Evolutionary conservation across 768 basidiomycete genomes (phyloP), one percentile per base, ranked within the genome.

Genomic region (Suillus clintonianus): DNA sequence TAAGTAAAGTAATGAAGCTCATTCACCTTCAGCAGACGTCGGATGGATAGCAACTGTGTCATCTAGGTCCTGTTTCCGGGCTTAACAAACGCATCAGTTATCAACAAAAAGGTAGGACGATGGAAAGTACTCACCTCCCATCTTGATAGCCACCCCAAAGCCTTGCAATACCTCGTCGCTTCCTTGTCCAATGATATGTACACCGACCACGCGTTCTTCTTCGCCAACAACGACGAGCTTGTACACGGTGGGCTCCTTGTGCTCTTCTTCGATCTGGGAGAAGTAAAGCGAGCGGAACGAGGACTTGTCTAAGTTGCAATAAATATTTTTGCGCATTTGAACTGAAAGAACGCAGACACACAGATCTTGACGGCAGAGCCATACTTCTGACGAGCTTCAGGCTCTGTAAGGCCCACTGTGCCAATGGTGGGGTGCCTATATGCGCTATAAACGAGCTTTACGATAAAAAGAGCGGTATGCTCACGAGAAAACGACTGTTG

Each of bases 91-190:
- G 19, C 34, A 34, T 30, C 34, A 65, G 11, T 53, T n/a, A 50
- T 15, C 34, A 22, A 37, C 22, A 48, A 9, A 17, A 39, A 22
- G 13, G 9, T 14, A 15, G 11, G n/a, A 43, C 37, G 5, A 51
- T 34, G 50, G 15, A 55, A 42, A 37, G n/a, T 24, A 76, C 82
- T 13, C 69, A 85, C 82, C 85, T 24, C 92, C 92, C 97, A 99
- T 97, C 82, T 98, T 99, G 69, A 99, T 82, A 14, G 97, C 97
- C n/a, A 99, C 94, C 2, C 81, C 93, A 77, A 97, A 98, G 66
- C 97, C 97, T 83, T 99, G 97, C 79, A 96, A 78, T 69, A 91
- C 86, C 78, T 99, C 97, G 73, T 99, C 97, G 70, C 90, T 92
- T 48, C 97, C 97, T 65, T 83, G 72, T 8, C 97, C 97, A 62